These are phyloP conservation scores for Tetraselmis striata DNA, from an alignment of 139 green algal species.

Conservation along the genomic window DNA sequence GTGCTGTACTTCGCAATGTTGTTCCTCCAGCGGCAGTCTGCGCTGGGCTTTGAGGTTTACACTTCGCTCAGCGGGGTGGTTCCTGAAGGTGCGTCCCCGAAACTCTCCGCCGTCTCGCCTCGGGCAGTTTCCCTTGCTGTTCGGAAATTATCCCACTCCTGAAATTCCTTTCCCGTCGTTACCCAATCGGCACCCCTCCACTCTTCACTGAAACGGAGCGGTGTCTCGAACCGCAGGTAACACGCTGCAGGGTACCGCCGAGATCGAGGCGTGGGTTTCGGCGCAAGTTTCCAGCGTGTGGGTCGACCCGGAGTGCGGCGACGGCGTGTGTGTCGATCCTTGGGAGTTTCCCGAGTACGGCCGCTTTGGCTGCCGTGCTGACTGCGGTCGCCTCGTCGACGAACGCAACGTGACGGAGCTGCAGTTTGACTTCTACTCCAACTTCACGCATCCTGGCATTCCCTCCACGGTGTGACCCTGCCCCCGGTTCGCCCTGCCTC, in stretches of 20 bases:
- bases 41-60: background rate
- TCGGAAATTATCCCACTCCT: no score
- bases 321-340: background rate
- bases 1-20: background rate
- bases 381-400: background rate
- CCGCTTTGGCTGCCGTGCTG: background rate
- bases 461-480: no score
- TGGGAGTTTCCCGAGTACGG: background rate
- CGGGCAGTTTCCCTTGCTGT: no score
- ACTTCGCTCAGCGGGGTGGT: background rate
- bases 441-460: background rate
- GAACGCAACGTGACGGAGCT: background rate
- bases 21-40: background rate
- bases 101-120: no score
- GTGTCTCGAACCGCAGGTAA: background rate
- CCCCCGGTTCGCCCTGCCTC: no score
- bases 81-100: background rate
- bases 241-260: background rate
- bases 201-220: no score
- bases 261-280: background rate
- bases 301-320: background rate
- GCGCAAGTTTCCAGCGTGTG: background rate
- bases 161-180: no score
- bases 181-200: no score
- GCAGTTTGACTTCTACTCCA: background rate